A percentile compares a stretch with the other conserved stretches of the same genome.
Evolutionary conservation across 2,329 filamentous ascomycete species (phyloP).

Genomic region (Amauroascus niger): DNA sequence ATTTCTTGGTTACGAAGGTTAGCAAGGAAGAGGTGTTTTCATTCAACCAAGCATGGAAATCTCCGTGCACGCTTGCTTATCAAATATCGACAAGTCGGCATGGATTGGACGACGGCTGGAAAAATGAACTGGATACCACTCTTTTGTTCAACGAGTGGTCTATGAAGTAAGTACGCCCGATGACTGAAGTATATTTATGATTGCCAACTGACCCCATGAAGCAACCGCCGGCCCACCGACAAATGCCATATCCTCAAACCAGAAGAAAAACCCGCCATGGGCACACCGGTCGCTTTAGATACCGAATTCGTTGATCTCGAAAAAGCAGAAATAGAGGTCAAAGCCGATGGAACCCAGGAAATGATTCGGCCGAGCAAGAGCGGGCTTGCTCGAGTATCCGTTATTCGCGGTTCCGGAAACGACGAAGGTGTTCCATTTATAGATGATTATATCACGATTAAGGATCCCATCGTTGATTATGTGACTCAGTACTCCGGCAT

Average conservation of each 20-base stretch:
- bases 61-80: conserved; percentile 77
- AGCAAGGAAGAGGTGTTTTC: conserved; percentile 73
- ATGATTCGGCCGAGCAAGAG: conserved; percentile 86
- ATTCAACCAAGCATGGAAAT: conserved; percentile 87
- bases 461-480: conserved; percentile 88
- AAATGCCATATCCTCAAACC: conserved; percentile 31
- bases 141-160: conserved; percentile 68
- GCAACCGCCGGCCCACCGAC: conserved; percentile 32
- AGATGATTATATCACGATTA: conserved; percentile 90
- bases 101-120: conserved; percentile 77
- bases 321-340: conserved; percentile 90
- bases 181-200: background rate
- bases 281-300: conserved; percentile 77
- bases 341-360: conserved; percentile 82
- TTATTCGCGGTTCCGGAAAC: conserved; percentile 67
- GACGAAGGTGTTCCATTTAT: conserved; percentile 81
- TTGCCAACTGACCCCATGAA: conserved; percentile 15
- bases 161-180: conserved; percentile 33
- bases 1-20: conserved; percentile 80
- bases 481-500: conserved; percentile 92
- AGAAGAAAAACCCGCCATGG: conserved; percentile 58
- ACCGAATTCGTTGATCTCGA: conserved; percentile 93
- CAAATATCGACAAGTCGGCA: conserved; percentile 75
- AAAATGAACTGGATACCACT: conserved; percentile 68
- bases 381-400: conserved; percentile 84